Percentiles rank a stretch among this genome's conserved stretches.
Evolutionary conservation across 2,329 filamentous ascomycete species (phyloP).

Genomic region (Coniochaeta pulveracea): DNA sequence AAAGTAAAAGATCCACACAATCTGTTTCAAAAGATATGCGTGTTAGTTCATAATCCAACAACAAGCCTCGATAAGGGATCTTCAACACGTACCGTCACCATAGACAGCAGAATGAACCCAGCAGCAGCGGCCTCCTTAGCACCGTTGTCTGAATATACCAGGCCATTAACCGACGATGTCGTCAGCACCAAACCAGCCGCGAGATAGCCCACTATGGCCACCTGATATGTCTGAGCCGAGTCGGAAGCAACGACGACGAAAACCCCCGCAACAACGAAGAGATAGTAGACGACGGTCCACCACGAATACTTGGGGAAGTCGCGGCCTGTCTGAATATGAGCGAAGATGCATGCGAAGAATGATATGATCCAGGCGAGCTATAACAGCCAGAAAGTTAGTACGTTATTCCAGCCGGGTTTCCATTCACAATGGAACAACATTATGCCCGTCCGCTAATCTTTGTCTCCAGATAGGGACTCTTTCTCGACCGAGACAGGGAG

Average conservation of each 20-base stretch:
- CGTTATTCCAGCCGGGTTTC: too few relatives aligned
- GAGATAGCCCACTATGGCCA: conserved; percentile 83
- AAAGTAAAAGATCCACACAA: conserved; percentile 98
- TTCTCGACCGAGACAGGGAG: not conserved
- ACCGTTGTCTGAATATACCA: conserved; percentile 66
- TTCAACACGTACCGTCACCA: conserved; percentile 63
- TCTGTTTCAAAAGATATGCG: conserved; percentile 41
- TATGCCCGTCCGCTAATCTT: too few relatives aligned
- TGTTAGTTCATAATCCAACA: conserved; percentile 7
- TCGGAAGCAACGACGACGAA: conserved; percentile 77
- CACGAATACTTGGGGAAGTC: conserved; percentile 78
- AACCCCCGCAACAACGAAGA: conserved; percentile 72
- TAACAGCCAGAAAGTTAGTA: conserved; percentile 3
- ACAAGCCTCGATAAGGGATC: not conserved
- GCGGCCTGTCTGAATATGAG: conserved; percentile 37
- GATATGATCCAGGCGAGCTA: conserved; percentile 93
- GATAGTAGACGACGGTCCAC: conserved; percentile 82
- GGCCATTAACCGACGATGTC: conserved; percentile 73
- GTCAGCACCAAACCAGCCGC: conserved; percentile 74
- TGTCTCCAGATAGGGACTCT: too few relatives aligned
- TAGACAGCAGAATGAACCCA: conserved; percentile 86
- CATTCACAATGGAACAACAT: too few relatives aligned
- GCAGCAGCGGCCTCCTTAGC: conserved; percentile 79
- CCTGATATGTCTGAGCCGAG: conserved; percentile 76
- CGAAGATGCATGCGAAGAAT: conserved; percentile 76